Evolutionary conservation across 1,284 basidiomycete genomes (phyloP), one percentile per base, ranked within the genome.

Genomic region (Trametes hirsuta): DNA sequence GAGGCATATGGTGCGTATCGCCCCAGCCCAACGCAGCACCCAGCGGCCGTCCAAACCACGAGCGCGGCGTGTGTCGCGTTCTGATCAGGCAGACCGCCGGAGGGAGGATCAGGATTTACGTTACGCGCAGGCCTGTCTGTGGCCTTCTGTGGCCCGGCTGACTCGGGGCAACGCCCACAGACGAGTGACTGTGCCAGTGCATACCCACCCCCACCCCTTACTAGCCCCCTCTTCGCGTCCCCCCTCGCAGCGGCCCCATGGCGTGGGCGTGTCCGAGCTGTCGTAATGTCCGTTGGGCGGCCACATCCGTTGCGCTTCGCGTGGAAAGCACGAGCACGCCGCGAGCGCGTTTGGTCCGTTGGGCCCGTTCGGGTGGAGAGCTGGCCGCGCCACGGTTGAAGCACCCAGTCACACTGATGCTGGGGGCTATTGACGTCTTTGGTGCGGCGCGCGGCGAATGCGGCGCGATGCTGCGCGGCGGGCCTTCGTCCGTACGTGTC

Each of bases 71-170:
- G 55, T 35, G 36, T 44, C 50, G 46, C 53, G 53, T 55, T 59
- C 61, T 59, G 57, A 59, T 59, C 53, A 40, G 44, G 24, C 37
- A 24, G 22, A 45, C 30, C 30, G 30, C 30, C 30, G 30, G 5
- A 48, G 47, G 4, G 49, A 37, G 59, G 57, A 61, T 57, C 50
- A 50, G 57, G 63, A 59, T 64, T 64, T 64, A 64, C 63, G 63
- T 64, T 61, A 61, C 49, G 46, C 54, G 53, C 53, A 48, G 55
- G 53, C 44, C 35, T 44, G 49, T 61, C 50, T 50, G 57, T 44
- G 48, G 56, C 30, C 10, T 18, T 18, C 18, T 18, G 18, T 18
- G 18, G 18, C 18, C 62, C 59, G 59, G 49, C 58, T 58, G 62
- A 58, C 58, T 53, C 55, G 44, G 25, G 22, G 30, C 30, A 30